A percentile compares a stretch with the other conserved stretches of the same genome.
Conservation (phyloP, 257 asterid species). For the Gynochthodes officinalis region DNA sequence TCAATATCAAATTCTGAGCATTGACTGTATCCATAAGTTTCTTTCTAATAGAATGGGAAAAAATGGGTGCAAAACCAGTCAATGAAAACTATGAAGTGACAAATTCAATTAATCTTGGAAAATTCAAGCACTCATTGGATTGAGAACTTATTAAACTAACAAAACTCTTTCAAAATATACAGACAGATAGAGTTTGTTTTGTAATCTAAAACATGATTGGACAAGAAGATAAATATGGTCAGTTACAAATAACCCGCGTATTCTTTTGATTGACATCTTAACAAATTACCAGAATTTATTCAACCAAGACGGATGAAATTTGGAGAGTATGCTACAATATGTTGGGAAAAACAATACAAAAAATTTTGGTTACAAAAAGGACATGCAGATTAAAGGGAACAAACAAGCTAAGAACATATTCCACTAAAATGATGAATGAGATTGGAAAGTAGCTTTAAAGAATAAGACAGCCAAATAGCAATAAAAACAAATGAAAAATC, state of each 20-base stretch:
- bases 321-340: background rate
- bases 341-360: background rate
- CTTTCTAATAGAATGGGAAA: background rate
- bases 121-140: background rate
- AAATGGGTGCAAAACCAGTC: background rate
- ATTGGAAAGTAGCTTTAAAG: no score
- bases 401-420: background rate
- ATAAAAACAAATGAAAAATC: background rate
- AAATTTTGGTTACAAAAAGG: background rate
- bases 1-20: background rate
- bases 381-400: background rate
- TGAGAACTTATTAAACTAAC: background rate
- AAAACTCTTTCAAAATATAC: background rate
- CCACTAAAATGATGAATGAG: no score
- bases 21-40: background rate
- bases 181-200: background rate
- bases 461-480: background rate
- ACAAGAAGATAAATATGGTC: no score
- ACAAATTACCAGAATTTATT: background rate
- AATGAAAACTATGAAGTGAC: background rate
- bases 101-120: background rate
- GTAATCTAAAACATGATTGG: no score
- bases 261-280: background rate
- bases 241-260: no score
- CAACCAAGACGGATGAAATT: background rate